A percentile compares a stretch with the other conserved stretches of the same genome.
phyloP scores from a whole-genome alignment of 2,329 filamentous ascomycete genomes.

The Cladophialophora psammophila region DNA sequence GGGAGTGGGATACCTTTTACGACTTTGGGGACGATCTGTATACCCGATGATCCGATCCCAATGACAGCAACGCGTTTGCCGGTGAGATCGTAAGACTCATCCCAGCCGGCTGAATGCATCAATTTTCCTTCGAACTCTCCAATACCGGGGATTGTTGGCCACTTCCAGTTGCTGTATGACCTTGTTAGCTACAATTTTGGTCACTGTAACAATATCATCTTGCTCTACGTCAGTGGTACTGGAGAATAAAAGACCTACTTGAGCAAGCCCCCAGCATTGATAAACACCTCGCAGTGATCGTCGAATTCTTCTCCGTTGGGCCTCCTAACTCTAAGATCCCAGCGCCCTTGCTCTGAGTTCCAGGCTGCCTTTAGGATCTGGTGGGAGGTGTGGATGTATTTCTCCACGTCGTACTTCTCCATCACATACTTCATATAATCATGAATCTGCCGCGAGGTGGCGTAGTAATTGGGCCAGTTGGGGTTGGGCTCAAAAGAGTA shows the following conservation, averaged over 20 bases:
- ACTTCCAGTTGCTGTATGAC: slow-evolving; percentile 49
- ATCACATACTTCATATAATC: slow-evolving; percentile 26
- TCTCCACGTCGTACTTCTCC: slow-evolving; percentile 51
- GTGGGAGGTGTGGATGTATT: slow-evolving; percentile 65
- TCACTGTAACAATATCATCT: not conserved
- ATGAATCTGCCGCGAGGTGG: slow-evolving; percentile 27
- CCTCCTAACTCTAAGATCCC: slow-evolving; percentile 32
- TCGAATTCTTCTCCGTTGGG: slow-evolving; percentile 11
- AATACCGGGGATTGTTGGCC: slow-evolving; percentile 46
- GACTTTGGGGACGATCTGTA: slow-evolving; percentile 47
- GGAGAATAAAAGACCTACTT: slow-evolving; percentile 56
- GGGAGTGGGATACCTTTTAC: slow-evolving; percentile 28
- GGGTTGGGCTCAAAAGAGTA: slow-evolving; percentile 71
- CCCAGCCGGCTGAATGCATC: slow-evolving; percentile 45
- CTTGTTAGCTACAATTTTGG: not conserved
- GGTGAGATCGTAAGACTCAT: slow-evolving; percentile 40
- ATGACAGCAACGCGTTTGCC: slow-evolving; percentile 41
- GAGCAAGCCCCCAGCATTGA: slow-evolving; percentile 41
- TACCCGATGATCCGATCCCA: slow-evolving; percentile 39
- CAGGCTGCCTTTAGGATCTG: slow-evolving; percentile 61
- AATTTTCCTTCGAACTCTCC: slow-evolving; percentile 46
- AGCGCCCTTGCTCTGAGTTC: slow-evolving; percentile 54
- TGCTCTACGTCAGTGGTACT: slow-evolving; percentile 41
- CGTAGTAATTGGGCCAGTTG: slow-evolving; percentile 72
- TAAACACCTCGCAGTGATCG: slow-evolving; percentile 37